Evolutionary conservation across 192 early-diverging fungal genomes (phyloP), one percentile per base, ranked within the genome.

Genomic region (Backusella morwellensis): DNA sequence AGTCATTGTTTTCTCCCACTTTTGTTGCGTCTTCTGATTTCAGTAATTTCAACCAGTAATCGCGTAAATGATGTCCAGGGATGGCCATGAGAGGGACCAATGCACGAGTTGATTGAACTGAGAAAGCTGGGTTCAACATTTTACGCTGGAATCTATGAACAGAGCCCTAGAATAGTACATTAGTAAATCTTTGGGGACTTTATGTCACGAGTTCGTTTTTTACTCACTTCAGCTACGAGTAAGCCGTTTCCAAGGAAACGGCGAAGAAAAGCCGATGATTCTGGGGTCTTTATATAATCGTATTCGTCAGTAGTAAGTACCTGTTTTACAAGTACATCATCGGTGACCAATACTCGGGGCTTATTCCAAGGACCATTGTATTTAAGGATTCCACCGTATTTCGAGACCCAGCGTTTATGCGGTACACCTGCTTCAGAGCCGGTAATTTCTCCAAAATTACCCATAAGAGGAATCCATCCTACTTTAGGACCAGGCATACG

Each of bases 41-140:
- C 15, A 83, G 74, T 29, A 73, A 66, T 3, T 77, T 68, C 21
- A 56, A 75, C 88, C 86, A 89, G 7, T 80, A 59, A 42, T 84
- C 73, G 21, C 73, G 75, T 52, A 90, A 42, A 3, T 54, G 32
- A 41, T 74, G 59, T 1, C 66, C 75, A 17, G 85, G 82, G 0
- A 50, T 40, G 4, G 77, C 74, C 80, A 91, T 83, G 35, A 79
- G 73, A 2, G 82, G 81, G 4, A 88, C 80, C 74, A 88, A 83
- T 7, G 72, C 75, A 34, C 86, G 86, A 56, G 89, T 83, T 6
- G 82, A 74, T 23, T 78, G 68, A 68, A 83, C 70, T 8, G 75
- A 74, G 40, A 90, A 90, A 14, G 87, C 85, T 5, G 89, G 89
- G 70, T 88, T 88, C 12, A 90, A 59, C 84, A 89, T 83, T 70